A percentile compares a stretch with the other conserved stretches of the same genome.
phyloP scores from a whole-genome alignment of 1,284 basidiomycete genomes.

The Schizophyllum commune region DNA sequence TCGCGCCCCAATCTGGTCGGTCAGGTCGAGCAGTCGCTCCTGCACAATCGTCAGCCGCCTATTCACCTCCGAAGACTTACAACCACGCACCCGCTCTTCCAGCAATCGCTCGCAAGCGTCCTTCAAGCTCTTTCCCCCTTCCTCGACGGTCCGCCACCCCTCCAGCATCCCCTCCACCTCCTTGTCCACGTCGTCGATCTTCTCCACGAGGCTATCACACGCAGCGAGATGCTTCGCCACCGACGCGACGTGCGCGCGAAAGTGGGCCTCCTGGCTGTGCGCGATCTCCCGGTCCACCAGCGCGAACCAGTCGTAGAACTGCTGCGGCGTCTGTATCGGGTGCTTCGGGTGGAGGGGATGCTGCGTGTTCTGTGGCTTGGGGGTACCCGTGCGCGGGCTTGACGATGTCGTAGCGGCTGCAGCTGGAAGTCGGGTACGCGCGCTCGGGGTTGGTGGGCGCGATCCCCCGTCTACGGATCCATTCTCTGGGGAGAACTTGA shows the following conservation, averaged over 20 bases:
- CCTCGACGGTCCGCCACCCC: constrained; percentile 81
- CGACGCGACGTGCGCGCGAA: constrained; percentile 72
- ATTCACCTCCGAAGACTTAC: neutral
- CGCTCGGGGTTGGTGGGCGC: constrained; percentile 18
- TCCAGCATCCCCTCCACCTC: constrained; percentile 79
- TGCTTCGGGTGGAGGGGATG: constrained; percentile 18
- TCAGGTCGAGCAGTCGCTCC: constrained; percentile 73
- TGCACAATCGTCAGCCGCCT: constrained; percentile 17
- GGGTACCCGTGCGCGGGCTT: neutral
- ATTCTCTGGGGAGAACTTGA: constrained; percentile 22
- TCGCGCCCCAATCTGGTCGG: constrained; percentile 71
- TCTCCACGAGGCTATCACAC: constrained; percentile 63
- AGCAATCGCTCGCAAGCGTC: constrained; percentile 82
- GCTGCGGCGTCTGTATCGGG: constrained; percentile 80
- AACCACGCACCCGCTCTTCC: constrained; percentile 65
- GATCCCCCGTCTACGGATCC: constrained; percentile 14
- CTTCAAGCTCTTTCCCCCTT: constrained; percentile 79
- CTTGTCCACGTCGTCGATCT: constrained; percentile 62
- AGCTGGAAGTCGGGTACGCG: constrained; percentile 10
- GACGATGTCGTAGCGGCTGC: constrained; percentile 18
- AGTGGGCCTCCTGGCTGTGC: constrained; percentile 86
- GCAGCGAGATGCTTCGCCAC: constrained; percentile 68
- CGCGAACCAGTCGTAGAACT: constrained; percentile 93
- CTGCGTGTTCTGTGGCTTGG: constrained; percentile 27
- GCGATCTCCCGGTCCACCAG: constrained; percentile 82